Percentiles rank a stretch among this genome's conserved stretches.
These are phyloP conservation scores for Polytrichum commune DNA, from an alignment of 225 moss, liverwort and hornwort species.

Conservation along the genomic window DNA sequence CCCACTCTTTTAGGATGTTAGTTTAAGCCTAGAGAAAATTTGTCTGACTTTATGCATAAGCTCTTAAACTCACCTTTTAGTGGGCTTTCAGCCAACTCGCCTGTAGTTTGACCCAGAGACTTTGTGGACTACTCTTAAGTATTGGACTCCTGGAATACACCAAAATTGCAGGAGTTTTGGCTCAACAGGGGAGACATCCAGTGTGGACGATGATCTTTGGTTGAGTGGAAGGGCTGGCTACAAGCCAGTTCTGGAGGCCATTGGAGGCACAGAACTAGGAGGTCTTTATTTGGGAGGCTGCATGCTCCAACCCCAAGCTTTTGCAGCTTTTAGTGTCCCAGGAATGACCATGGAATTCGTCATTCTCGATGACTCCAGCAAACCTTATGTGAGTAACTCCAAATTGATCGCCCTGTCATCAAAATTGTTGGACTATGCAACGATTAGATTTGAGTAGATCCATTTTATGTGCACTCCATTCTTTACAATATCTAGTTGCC, in stretches of 20 bases:
- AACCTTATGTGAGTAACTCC: slow-evolving; percentile 55
- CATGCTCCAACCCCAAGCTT: slow-evolving; percentile 75
- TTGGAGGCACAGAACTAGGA: slow-evolving; percentile 92
- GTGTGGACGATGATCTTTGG: slow-evolving; percentile 82
- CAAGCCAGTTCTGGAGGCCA: slow-evolving; percentile 76
- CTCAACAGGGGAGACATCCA: slow-evolving; percentile 81
- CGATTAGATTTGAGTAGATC: neutral
- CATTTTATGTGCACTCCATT: neutral
- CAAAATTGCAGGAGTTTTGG: slow-evolving; percentile 44
- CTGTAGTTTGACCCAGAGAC: no score
- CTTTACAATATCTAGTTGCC: no score
- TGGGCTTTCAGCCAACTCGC: no score
- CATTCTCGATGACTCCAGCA: slow-evolving; percentile 65
- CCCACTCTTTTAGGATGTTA: no score
- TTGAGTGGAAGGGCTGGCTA: slow-evolving; percentile 62
- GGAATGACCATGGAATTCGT: slow-evolving; percentile 55
- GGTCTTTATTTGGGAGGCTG: slow-evolving; percentile 59
- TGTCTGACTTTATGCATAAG: no score
- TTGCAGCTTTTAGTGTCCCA: slow-evolving; percentile 73
- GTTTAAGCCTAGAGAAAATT: no score
- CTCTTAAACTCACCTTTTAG: no score
- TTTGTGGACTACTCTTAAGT: neutral
- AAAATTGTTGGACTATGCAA: neutral
- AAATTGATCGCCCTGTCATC: neutral
- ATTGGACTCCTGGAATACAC: neutral